Percentiles rank a stretch among this genome's conserved stretches.
phyloP scores from a whole-genome alignment of 495 filamentous ascomycete species.

The Amphirosellinia nigrospora region DNA sequence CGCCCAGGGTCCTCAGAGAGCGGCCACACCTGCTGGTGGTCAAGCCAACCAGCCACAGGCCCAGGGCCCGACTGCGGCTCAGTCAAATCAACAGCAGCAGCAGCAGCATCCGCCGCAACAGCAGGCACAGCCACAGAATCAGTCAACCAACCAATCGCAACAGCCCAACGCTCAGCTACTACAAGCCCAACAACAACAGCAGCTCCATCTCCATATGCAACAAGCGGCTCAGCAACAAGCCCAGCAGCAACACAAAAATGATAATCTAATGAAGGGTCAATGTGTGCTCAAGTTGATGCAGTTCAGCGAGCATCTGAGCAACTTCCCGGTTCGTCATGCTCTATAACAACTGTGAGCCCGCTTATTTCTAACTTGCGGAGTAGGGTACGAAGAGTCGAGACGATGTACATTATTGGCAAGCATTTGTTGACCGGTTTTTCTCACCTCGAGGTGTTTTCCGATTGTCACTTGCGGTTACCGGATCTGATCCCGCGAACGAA shows the following conservation, averaged over 20 bases:
- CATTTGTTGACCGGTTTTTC: constrained; percentile 79
- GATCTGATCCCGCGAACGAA: constrained; percentile 37
- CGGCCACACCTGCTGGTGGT: constrained; percentile 36
- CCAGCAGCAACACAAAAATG: constrained; percentile 57
- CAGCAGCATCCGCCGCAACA: constrained; percentile 50
- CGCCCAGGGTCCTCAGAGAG: constrained; percentile 37
- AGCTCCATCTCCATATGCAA: constrained; percentile 58
- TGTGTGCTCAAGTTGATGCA: constrained; percentile 68
- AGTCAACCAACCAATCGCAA: constrained; percentile 22
- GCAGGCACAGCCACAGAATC: constrained; percentile 52
- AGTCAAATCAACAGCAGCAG: constrained; percentile 56
- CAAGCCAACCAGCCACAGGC: constrained; percentile 43
- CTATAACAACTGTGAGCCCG: neutral
- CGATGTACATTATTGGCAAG: constrained; percentile 73
- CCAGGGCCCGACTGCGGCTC: constrained; percentile 36
- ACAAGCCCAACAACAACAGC: constrained; percentile 46
- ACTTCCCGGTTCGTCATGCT: constrained; percentile 60
- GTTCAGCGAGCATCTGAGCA: constrained; percentile 74
- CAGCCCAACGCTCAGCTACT: constrained; percentile 33
- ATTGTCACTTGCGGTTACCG: constrained; percentile 58
- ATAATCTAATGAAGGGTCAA: constrained; percentile 58
- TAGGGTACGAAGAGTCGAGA: constrained; percentile 63
- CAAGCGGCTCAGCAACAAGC: constrained; percentile 37
- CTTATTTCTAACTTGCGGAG: neutral
- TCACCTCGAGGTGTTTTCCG: constrained; percentile 71